Evolutionary conservation across 2,329 filamentous ascomycete genomes (phyloP), one percentile per base, ranked within the genome.

Genomic region (Colletotrichum sansevieriae): DNA sequence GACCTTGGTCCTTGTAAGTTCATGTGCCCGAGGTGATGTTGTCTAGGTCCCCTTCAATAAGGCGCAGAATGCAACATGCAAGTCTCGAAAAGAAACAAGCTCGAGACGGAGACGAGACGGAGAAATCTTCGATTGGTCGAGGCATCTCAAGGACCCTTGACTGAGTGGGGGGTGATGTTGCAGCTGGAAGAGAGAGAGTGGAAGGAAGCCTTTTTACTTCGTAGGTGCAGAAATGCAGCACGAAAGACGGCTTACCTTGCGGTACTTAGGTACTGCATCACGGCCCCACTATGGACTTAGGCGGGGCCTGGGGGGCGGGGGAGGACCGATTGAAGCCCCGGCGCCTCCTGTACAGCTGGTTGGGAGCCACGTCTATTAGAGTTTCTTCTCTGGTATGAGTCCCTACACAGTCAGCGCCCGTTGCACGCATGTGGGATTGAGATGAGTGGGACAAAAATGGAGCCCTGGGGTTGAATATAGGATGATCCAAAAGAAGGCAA

Each of bases 121-220:
- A 70, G 68, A 70, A 68, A 68, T 68, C 64, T n/a, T 12, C 56
- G 33, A 68, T 68, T 68, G 55, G 65, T n/a, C 51, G 35, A 4
- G 33, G 49, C 2, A n/a, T 52, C 35, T 60, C 55, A 29, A 29
- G 7, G 29, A 29, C 29, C 8, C 29, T 39, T 44, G 22, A 37
- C 61, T 20, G 49, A 25, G 15, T 18, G 54, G 12, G 20, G 15
- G 2, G 20, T 29, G 22, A 15, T 52, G 49, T 22, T n/a, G 49
- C 49, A 12, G 49, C n/a, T 18, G 15, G 9, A 33, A 13, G 29
- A 35, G 9, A 25, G 44, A 54, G 18, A 54, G n/a, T 35, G 29
- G n/a, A n/a, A n/a, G n/a, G n/a, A n/a, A n/a, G n/a, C n/a, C n/a
- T n/a, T n/a, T n/a, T n/a, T n/a, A n/a, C n/a, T n/a, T n/a, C 4